A percentile compares a stretch with the other conserved stretches of the same genome.
Conservation (phyloP, 345 rosid species). For the Brassica cretica region DNA sequence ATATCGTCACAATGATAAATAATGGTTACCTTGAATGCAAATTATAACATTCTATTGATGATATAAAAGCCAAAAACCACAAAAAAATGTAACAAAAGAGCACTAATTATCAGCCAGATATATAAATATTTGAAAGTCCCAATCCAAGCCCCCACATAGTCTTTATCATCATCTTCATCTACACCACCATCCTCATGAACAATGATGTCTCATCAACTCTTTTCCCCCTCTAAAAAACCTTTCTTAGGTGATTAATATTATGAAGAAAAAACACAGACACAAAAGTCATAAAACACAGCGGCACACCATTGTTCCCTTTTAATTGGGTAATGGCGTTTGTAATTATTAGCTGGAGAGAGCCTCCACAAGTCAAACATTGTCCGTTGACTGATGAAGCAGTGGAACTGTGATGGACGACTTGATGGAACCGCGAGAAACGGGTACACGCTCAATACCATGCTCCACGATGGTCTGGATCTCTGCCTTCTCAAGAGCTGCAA, state of each 20-base stretch:
- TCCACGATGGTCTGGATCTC: slow-evolving; percentile 62
- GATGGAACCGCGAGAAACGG: slow-evolving; percentile 47
- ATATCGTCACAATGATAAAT: slow-evolving; percentile 7
- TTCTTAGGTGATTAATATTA: slow-evolving; percentile 32
- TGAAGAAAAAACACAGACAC: slow-evolving; percentile 20
- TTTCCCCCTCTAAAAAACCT: slow-evolving; percentile 24
- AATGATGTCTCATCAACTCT: background rate
- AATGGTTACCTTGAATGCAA: slow-evolving; percentile 19
- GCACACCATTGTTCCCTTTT: slow-evolving; percentile 36
- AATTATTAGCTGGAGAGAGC: slow-evolving; percentile 29
- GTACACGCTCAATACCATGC: slow-evolving; percentile 53
- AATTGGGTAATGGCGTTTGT: slow-evolving; percentile 33
- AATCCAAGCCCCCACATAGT: background rate
- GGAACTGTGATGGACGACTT: slow-evolving; percentile 75
- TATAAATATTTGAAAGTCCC: background rate
- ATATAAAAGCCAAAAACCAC: background rate
- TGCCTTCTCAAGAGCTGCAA: slow-evolving; percentile 51
- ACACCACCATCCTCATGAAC: background rate
- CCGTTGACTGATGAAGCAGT: slow-evolving; percentile 80
- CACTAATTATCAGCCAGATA: background rate
- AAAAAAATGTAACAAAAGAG: background rate
- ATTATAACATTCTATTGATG: slow-evolving; percentile 32
- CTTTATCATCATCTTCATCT: background rate
- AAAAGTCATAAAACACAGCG: slow-evolving; percentile 39
- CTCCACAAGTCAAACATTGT: slow-evolving; percentile 58